A percentile compares a stretch with the other conserved stretches of the same genome.
Conservation (phyloP, 495 filamentous ascomycete species). For the Usnea hakonensis region DNA sequence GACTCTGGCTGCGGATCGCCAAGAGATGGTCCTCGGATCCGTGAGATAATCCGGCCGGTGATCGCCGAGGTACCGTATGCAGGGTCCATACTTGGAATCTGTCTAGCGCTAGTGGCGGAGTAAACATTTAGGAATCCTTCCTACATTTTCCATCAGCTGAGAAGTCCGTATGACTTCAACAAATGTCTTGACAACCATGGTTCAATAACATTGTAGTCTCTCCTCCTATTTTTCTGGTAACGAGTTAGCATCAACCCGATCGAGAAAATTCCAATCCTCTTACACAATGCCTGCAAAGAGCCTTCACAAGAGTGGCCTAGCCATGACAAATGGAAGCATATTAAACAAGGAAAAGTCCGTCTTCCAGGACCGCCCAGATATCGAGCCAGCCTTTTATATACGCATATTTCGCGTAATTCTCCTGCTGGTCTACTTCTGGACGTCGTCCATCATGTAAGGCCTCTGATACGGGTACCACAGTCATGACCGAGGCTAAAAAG, state of each 20-base stretch:
- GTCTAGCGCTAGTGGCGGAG: too few species aligned
- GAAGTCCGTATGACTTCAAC: too few species aligned
- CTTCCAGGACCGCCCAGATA: background rate
- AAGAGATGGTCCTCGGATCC: too few species aligned
- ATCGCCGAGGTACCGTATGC: too few species aligned
- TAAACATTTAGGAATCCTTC: too few species aligned
- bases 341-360: background rate
- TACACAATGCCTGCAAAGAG: background rate
- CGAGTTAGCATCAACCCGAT: background rate
- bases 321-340: background rate
- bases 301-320: background rate
- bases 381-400: constrained; percentile 3
- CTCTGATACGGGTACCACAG: background rate
- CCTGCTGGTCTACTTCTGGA: constrained; percentile 9
- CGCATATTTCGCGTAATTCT: constrained; percentile 3
- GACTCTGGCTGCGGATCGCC: too few species aligned
- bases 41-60: too few species aligned
- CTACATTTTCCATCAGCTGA: too few species aligned
- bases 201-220: background rate
- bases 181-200: too few species aligned
- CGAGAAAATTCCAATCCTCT: background rate
- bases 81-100: too few species aligned
- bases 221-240: background rate
- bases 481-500: background rate
- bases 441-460: constrained; percentile 5